Conservation (phyloP, 164 flowering plant genomes). For the Sedum album region DNA sequence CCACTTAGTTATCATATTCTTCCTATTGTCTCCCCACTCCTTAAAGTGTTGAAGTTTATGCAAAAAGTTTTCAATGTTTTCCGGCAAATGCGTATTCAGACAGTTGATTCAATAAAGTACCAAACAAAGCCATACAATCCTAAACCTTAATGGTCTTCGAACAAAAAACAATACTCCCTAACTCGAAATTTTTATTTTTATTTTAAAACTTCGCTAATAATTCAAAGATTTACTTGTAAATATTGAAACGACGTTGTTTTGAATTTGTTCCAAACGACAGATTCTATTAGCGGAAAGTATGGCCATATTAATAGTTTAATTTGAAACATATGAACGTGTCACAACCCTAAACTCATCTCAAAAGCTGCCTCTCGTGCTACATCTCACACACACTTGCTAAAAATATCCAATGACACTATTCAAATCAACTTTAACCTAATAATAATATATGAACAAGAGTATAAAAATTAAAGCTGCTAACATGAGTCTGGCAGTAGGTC, state of each 20-base stretch:
- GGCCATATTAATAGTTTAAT: background rate
- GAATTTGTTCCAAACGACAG: no score
- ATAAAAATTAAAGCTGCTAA: background rate
- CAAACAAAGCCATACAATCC: background rate
- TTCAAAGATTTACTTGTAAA: no score
- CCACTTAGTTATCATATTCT: background rate
- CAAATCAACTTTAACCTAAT: background rate
- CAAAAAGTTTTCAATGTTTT: background rate
- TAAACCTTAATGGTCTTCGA: no score
- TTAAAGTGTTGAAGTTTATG: background rate
- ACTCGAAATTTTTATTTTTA: no score
- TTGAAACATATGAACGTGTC: background rate
- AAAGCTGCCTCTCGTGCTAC: background rate
- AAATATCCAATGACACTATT: no score
- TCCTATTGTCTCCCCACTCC: background rate
- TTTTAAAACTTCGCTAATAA: no score
- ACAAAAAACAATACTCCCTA: no score
- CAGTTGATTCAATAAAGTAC: background rate
- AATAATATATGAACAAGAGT: no score
- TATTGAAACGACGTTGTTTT: no score
- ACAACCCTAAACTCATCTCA: constrained; percentile 4
- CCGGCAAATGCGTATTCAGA: background rate
- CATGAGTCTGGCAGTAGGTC: constrained; percentile 1
- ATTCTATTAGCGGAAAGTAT: no score
- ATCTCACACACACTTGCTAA: background rate